Evolutionary conservation across 129 eudicot species (phyloP).

Genomic region (Flaveria robusta): DNA sequence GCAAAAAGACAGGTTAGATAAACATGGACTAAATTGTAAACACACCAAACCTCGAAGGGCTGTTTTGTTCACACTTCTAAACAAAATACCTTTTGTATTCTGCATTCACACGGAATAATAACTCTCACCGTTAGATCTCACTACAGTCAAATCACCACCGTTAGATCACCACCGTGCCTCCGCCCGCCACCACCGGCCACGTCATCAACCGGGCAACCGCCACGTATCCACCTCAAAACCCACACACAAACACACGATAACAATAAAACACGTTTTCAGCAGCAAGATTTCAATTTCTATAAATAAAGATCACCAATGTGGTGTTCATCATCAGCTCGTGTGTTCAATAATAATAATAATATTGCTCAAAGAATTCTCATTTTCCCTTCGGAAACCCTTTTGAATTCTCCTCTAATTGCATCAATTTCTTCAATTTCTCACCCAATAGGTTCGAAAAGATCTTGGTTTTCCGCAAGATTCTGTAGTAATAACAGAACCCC

Average conservation of each 20-base stretch:
- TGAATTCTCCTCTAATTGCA: conserved; percentile 14
- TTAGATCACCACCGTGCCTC: not conserved
- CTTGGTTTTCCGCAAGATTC: conserved; percentile 31
- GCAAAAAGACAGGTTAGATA: too few species aligned
- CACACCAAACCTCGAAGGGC: not conserved
- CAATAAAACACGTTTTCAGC: not conserved
- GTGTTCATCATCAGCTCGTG: conserved; percentile 39
- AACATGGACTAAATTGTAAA: not conserved
- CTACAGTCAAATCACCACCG: not conserved
- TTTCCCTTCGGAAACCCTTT: conserved; percentile 22
- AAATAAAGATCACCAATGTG: conserved; percentile 35
- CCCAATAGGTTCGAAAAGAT: conserved; percentile 36
- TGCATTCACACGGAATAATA: not conserved
- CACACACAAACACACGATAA: conserved; percentile 12
- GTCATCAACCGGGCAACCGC: conserved; percentile 9
- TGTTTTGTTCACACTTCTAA: not conserved
- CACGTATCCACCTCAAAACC: conserved; percentile 21
- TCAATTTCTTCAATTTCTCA: conserved; percentile 26
- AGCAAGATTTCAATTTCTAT: conserved; percentile 1
- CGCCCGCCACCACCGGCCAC: conserved; percentile 21
- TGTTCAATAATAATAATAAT: conserved; percentile 24
- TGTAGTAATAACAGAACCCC: conserved; percentile 25
- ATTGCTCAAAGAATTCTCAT: conserved; percentile 13
- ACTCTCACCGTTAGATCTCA: not conserved
- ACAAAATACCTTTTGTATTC: not conserved